Percentiles rank a stretch among this genome's conserved stretches.
Conservation (phyloP, 495 filamentous ascomycete species). For the Niebla homalea region DNA sequence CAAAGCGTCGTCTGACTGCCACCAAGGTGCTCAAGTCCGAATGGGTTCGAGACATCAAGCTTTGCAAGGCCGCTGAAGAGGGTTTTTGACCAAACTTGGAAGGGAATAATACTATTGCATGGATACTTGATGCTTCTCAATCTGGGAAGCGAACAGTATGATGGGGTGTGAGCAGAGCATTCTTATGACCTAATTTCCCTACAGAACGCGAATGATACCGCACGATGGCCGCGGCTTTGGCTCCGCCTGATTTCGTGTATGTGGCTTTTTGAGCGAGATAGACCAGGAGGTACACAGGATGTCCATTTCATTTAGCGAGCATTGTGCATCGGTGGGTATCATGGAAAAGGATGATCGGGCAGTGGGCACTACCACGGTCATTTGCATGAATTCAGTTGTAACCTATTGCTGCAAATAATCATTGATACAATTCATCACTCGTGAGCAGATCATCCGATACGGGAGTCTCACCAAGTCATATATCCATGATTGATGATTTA, state of each 20-base stretch:
- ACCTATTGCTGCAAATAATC: neutral
- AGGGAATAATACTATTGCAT: neutral
- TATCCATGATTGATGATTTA: too few relatives aligned
- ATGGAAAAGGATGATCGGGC: constrained; percentile 3
- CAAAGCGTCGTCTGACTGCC: constrained; percentile 79
- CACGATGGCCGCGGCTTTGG: neutral
- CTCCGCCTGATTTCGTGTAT: too few relatives aligned
- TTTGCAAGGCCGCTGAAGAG: constrained; percentile 92
- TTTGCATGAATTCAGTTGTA: neutral
- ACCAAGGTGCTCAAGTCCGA: constrained; percentile 95
- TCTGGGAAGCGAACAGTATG: too few relatives aligned
- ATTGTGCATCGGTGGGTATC: constrained; percentile 2
- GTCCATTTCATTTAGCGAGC: constrained; percentile 1
- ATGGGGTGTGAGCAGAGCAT: neutral
- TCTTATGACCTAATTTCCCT: neutral
- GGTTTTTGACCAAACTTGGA: constrained; percentile 40
- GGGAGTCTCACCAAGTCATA: too few relatives aligned
- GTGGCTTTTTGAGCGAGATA: neutral
- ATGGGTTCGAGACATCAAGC: constrained; percentile 92
- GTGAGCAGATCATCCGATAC: too few relatives aligned
- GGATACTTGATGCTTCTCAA: too few relatives aligned
- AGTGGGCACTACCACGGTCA: neutral
- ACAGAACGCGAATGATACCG: neutral
- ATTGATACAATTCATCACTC: too few relatives aligned
- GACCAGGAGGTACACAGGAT: neutral